Conservation (phyloP, 2,329 filamentous ascomycete genomes). For the Fusarium clavum region DNA sequence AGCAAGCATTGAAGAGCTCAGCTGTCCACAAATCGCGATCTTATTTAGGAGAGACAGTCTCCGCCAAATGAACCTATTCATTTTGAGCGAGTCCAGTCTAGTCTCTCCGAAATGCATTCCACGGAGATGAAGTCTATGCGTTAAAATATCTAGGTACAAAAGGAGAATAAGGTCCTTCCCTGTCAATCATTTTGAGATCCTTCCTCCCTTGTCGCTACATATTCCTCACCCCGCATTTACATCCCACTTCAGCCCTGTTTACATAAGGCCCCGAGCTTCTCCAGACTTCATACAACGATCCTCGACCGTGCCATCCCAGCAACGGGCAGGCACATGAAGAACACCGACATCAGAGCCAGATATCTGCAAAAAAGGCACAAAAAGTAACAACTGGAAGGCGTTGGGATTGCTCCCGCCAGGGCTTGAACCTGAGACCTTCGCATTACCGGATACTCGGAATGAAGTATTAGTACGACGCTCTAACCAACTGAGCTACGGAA, state of each 20-base stretch:
- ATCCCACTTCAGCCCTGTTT: constrained; percentile 23
- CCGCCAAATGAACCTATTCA: neutral
- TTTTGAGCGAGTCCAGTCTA: neutral
- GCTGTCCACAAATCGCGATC: constrained; percentile 34
- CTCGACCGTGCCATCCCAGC: neutral
- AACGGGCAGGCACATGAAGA: neutral
- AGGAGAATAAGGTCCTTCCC: neutral
- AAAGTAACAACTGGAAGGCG: constrained; percentile 37
- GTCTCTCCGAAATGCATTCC: neutral
- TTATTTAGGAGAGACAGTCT: constrained; percentile 7
- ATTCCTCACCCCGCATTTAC: constrained; percentile 1
- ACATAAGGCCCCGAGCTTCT: constrained; percentile 16
- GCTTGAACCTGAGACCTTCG: constrained; percentile 51
- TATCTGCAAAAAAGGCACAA: neutral
- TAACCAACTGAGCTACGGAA: constrained; percentile 52
- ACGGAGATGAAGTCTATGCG: constrained; percentile 18
- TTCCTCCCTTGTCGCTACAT: neutral
- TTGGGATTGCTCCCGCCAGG: constrained; percentile 48
- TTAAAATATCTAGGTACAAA: constrained; percentile 1
- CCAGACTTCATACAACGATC: constrained; percentile 9
- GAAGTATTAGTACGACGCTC: constrained; percentile 51
- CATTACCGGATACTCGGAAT: constrained; percentile 43
- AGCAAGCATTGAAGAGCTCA: constrained; percentile 16
- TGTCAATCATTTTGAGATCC: neutral
- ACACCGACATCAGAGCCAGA: neutral